Conservation (phyloP, 1,284 basidiomycete species). For the Puccinia brachypodii region DNA sequence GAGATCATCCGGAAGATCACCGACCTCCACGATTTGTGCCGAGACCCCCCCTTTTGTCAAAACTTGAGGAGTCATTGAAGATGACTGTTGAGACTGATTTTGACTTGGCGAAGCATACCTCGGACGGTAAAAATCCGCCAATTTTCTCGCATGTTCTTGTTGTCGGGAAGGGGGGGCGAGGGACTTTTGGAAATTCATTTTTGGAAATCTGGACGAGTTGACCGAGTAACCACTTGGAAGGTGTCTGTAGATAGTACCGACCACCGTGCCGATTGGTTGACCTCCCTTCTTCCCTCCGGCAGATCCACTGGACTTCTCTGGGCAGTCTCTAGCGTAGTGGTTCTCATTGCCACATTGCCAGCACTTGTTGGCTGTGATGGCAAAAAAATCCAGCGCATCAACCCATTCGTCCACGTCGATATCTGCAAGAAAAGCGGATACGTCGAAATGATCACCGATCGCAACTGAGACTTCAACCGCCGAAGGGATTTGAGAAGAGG, state of each 20-base stretch:
- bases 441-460: neutral
- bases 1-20: neutral
- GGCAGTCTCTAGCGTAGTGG: neutral
- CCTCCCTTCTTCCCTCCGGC: no score
- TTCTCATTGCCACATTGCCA: neutral
- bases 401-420: neutral
- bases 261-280: neutral
- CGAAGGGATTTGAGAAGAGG: neutral
- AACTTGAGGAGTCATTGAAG: neutral
- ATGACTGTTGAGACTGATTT: neutral
- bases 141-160: neutral
- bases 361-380: neutral
- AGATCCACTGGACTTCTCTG: neutral
- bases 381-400: neutral
- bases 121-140: neutral
- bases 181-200: neutral
- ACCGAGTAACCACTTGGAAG: neutral
- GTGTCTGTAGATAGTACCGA: neutral
- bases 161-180: neutral
- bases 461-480: neutral
- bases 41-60: neutral
- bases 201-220: neutral
- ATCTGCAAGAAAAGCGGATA: neutral
- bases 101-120: neutral
- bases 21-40: neutral